A percentile compares a stretch with the other conserved stretches of the same genome.
phyloP scores from a whole-genome alignment of 805 yeast genomes.

The Nakazawaea laoshanensis region DNA sequence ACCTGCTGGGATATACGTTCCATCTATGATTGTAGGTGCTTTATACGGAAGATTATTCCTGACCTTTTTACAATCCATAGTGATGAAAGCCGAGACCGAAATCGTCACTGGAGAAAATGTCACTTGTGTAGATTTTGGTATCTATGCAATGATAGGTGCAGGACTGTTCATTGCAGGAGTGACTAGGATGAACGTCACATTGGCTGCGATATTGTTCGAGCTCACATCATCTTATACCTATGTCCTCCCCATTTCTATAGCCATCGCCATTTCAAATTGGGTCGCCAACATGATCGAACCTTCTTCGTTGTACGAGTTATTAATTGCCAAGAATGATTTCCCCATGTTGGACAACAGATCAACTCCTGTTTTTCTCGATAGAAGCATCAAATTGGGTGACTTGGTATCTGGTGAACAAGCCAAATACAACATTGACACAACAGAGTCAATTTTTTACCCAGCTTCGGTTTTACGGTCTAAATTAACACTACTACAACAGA shows the following conservation, averaged over 20 bases:
- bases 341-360: constrained; percentile 43
- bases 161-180: constrained; percentile 53
- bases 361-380: constrained; percentile 22
- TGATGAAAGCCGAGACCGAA: constrained; percentile 15
- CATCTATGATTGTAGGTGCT: constrained; percentile 58
- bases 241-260: constrained; percentile 47
- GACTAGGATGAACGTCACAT: constrained; percentile 45
- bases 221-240: constrained; percentile 48
- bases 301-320: constrained; percentile 38
- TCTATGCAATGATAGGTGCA: constrained; percentile 46
- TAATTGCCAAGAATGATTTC: constrained; percentile 37
- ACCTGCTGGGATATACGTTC: constrained; percentile 56
- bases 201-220: constrained; percentile 44
- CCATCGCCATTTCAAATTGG: constrained; percentile 52
- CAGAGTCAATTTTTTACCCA: constrained; percentile 25
- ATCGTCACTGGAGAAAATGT: constrained; percentile 8
- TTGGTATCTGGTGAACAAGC: constrained; percentile 20
- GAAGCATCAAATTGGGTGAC: constrained; percentile 29
- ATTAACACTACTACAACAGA: constrained; percentile 27
- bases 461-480: constrained; percentile 24
- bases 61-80: constrained; percentile 30
- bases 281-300: constrained; percentile 44
- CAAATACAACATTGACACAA: constrained; percentile 13
- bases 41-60: constrained; percentile 46
- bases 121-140: constrained; percentile 36